These are phyloP conservation scores for Candolleomyces eurysporus DNA, from an alignment of 768 basidiomycete genomes.

Conservation along the genomic window DNA sequence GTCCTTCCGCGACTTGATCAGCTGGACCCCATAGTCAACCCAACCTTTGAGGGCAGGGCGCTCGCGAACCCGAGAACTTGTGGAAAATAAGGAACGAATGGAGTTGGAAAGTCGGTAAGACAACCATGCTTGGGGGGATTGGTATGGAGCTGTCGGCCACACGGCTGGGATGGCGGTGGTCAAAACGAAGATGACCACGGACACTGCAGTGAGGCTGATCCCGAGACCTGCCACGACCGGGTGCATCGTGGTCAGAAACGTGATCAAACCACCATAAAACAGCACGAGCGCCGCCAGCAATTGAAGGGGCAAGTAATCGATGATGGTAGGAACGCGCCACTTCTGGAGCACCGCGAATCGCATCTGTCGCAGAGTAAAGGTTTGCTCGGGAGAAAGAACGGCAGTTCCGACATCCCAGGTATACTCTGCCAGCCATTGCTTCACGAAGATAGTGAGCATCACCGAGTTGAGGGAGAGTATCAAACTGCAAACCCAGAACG, in stretches of 20 bases:
- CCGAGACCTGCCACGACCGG: background rate
- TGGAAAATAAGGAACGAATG: too few species aligned
- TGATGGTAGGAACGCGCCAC: background rate
- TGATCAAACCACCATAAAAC: background rate
- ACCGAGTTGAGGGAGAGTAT: background rate
- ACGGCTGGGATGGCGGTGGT: background rate
- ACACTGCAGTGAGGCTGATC: background rate
- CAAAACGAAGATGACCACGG: background rate
- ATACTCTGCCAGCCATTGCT: conserved; percentile 7
- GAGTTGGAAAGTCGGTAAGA: background rate
- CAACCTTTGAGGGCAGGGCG: background rate
- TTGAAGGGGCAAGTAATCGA: conserved; percentile 1
- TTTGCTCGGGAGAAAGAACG: background rate
- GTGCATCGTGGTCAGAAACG: background rate
- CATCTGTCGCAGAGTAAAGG: background rate
- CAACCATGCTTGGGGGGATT: background rate
- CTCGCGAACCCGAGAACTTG: too few species aligned
- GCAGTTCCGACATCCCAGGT: background rate
- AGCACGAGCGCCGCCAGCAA: background rate
- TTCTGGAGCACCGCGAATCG: background rate
- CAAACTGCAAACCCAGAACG: background rate
- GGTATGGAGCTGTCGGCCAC: background rate
- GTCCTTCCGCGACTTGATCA: background rate
- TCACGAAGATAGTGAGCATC: background rate
- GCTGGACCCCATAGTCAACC: background rate